Evolutionary conservation across 305 asterid species (phyloP), one percentile per base, ranked within the genome.

Genomic region (Fraxinus ornus): DNA sequence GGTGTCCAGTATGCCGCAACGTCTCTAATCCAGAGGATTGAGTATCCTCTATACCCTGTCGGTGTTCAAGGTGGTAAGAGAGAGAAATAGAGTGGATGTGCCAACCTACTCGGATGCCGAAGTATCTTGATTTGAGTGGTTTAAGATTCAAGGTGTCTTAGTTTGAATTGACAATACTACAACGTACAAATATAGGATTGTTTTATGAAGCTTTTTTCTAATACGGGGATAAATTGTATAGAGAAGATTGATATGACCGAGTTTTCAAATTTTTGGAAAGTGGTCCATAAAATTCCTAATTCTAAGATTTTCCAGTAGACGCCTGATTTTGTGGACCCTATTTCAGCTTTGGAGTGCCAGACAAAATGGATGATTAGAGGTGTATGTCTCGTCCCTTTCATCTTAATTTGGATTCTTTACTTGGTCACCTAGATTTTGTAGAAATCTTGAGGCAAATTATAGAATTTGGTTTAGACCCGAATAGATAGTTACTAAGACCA

Each of bases 251-350:
- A 83, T 49, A 79, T 79, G 85, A 84, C 79, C 83, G 88, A 87
- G 75, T 87, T 84, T 83, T 89, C 88, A 83, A 35, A 79, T 62
- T 83, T 79, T 62, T 49, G 80, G 37, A 49, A 60, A 66, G 86
- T 84, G 90, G 90, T 85, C 90, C 89, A 35, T 6, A 19, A 55
- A 55, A 60, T 79, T 62, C 71, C 71, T 47, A 80, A 80, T 83
- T 87, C 87, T 76, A 85, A 85, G 78, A 84, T 89, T 82, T 81
- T 68, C 35, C 80, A 62, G 77, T 76, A 76, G 22, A 85, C 81
- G 22, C 80, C 87, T 86, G 89, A 90, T 82, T 78, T 85, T 81
- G 86, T 79, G 79, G 87, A 84, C 90, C 84, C 82, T 44, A 52
- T 75, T 60, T 78, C 62, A 52, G 82, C 79, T 66, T 73, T 70